Base-by-base conservation (phyloP, 306 rosid species). In the Lagenaria siceraria region DNA sequence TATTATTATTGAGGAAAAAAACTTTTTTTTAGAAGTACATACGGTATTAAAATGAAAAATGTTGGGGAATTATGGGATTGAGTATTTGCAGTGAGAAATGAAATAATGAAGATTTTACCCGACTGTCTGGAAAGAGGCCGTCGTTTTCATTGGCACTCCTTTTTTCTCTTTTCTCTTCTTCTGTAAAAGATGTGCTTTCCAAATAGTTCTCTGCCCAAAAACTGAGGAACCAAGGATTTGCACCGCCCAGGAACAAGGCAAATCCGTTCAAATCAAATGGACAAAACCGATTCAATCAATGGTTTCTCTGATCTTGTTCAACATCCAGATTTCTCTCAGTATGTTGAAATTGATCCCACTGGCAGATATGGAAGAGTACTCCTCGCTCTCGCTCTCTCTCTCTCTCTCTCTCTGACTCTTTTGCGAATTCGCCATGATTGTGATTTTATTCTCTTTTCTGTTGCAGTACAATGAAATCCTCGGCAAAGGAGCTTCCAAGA, bases 401-500 rank as follows among this genome's bases (percentile, higher is more conserved):
- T 46, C 38, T 55, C 71, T 55, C n/a, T 10, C 62, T 24, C 24
- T 54, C 18, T 54, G 18, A 51, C n/a, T 71, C 14, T 48, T 22
- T 8, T 48, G 7, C 17, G 15, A 12, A 46, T 46, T 46, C 51
- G 5, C 52, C 52, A 40, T 72, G 36, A 18, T 77, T 72, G 76
- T 85, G 46, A 81, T 80, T 78, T 55, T 24, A 62, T 17, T 51
- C 13, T 40, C 14, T 19, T 80, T 25, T 77, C 78, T 78, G 15
- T 79, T 81, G 83, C 89, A 93, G 98, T 93, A 90, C 85, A 74
- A 90, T 78, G 92, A 93, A 86, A 84, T 93, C 77, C 94, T 93
- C 11, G 98, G 98, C 81, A 91, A 91, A 87, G 98, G 98, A 82
- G 91, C 98, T 86, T 93, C 97, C 74, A 93, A 93, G 87, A 91